Percentiles rank a stretch among this genome's conserved stretches.
phyloP scores from a whole-genome alignment of 2,329 filamentous ascomycete species.

The Botryotinia globosa region DNA sequence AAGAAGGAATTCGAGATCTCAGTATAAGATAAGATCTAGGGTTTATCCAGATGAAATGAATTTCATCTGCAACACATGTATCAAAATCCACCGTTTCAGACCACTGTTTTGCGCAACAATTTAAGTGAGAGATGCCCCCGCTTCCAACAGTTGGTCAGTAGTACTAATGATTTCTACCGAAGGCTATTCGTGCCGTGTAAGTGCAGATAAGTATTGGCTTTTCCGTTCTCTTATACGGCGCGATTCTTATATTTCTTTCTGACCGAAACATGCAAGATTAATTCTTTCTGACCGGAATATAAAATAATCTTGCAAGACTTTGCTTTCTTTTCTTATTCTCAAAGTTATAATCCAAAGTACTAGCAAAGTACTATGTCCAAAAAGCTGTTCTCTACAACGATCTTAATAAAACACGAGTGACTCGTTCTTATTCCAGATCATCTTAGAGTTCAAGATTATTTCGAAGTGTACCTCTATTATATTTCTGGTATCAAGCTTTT shows the following conservation, averaged over 20 bases:
- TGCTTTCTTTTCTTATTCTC: not conserved
- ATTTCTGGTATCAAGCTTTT: not conserved
- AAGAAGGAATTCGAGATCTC: not conserved
- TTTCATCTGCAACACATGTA: not conserved
- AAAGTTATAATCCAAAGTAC: not conserved
- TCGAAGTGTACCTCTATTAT: not conserved
- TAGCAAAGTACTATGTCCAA: not conserved
- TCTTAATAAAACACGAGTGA: not conserved
- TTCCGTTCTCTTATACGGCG: not conserved
- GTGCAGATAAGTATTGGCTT: not conserved
- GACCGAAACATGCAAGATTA: not conserved
- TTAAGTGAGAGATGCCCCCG: not conserved
- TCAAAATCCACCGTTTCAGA: not conserved
- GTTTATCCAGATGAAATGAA: rapidly evolving
- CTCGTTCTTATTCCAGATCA: not conserved
- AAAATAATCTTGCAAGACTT: not conserved
- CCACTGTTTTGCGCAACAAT: not conserved
- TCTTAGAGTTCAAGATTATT: not conserved
- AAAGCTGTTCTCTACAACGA: not conserved
- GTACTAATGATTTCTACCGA: not conserved
- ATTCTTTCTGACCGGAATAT: not conserved
- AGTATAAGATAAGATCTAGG: not conserved
- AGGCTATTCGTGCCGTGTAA: not conserved
- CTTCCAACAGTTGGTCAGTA: not conserved
- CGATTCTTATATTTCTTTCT: not conserved